Percentiles rank a stretch among this genome's conserved stretches.
These are phyloP conservation scores for Ananas comosus DNA, from an alignment of 176 grass and related monocot species.

Conservation along the genomic window DNA sequence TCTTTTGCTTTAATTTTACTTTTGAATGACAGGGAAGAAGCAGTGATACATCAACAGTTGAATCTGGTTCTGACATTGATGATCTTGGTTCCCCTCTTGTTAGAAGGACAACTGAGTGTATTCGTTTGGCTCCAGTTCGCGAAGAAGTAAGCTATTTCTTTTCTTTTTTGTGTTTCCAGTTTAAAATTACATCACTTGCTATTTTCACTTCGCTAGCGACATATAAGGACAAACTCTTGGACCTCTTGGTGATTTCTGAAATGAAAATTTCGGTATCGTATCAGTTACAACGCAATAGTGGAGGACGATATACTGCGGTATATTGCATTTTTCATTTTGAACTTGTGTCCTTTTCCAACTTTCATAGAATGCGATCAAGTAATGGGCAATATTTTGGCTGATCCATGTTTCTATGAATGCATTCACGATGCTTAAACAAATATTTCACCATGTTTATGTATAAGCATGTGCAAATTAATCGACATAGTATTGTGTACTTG, in stretches of 20 bases:
- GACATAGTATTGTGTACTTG: too few species aligned
- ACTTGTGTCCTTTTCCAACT: neutral
- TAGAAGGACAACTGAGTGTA: constrained; percentile 41
- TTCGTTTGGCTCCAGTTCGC: constrained; percentile 76
- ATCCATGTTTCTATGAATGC: neutral
- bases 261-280: neutral
- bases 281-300: neutral
- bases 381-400: neutral
- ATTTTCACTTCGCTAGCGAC: constrained; percentile 2
- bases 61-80: constrained; percentile 83
- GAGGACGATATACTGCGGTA: neutral
- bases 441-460: too few species aligned
- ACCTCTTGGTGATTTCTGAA: neutral
- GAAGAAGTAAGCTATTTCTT: constrained; percentile 52
- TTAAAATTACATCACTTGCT: neutral
- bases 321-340: neutral
- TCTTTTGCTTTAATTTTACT: neutral
- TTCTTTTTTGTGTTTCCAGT: neutral
- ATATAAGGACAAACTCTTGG: constrained; percentile 2
- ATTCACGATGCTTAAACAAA: too few species aligned
- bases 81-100: constrained; percentile 67
- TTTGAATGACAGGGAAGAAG: constrained; percentile 52
- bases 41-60: constrained; percentile 71
- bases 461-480: too few species aligned
- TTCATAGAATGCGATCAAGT: neutral